phyloP scores from a whole-genome alignment of 306 rosid genomes.

The Citrullus amarus region DNA sequence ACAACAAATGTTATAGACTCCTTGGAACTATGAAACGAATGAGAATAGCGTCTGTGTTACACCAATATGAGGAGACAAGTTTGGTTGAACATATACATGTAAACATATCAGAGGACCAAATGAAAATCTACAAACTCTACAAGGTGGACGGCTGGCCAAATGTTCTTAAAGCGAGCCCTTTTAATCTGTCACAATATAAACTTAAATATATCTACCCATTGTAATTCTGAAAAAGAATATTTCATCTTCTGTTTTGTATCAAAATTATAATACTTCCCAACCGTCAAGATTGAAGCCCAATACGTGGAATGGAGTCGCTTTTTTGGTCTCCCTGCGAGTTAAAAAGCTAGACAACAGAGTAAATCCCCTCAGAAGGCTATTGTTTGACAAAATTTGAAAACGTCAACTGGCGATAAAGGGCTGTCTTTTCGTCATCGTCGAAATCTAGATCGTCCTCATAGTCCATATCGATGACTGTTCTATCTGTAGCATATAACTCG shows the following conservation, averaged over 20 bases:
- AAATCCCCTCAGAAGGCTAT: neutral
- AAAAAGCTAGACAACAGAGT: neutral
- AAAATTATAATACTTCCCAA: neutral
- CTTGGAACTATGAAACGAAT: neutral
- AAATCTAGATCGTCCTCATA: slow-evolving; percentile 32
- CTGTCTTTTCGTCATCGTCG: slow-evolving; percentile 46
- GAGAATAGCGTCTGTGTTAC: neutral
- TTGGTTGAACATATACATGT: neutral
- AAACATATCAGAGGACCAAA: neutral
- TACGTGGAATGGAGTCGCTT: neutral
- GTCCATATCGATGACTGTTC: slow-evolving; percentile 27
- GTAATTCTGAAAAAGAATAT: neutral
- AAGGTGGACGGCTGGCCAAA: neutral
- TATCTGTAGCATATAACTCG: slow-evolving; percentile 19
- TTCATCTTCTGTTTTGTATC: neutral
- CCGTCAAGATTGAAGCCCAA: neutral
- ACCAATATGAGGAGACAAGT: neutral
- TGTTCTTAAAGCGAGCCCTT: neutral
- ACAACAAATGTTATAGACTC: neutral
- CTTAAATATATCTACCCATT: neutral
- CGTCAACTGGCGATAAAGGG: slow-evolving; percentile 43
- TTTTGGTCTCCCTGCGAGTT: neutral
- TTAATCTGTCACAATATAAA: neutral
- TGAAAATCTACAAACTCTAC: neutral
- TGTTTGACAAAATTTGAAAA: slow-evolving; percentile 22